Percentiles rank a stretch among this genome's conserved stretches.
phyloP scores from a whole-genome alignment of 108 stramenopile genomes.

The Skeletonema grethae region DNA sequence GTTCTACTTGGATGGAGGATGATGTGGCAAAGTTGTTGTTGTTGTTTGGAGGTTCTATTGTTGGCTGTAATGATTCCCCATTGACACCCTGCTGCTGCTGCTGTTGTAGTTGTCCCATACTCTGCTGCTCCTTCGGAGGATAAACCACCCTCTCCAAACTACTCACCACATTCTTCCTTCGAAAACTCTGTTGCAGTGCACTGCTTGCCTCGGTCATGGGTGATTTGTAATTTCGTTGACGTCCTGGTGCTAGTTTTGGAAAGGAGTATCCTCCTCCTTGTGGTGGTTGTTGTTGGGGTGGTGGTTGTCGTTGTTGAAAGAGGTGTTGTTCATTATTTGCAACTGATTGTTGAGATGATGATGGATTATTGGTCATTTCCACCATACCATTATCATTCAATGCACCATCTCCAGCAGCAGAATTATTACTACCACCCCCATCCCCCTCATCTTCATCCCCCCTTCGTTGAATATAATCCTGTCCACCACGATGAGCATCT shows the following conservation, averaged over 20 bases:
- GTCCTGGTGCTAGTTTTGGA: constrained; percentile 35
- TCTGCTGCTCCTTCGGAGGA: not conserved
- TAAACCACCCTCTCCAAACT: not conserved
- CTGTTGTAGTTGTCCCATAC: not conserved
- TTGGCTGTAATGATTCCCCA: not conserved
- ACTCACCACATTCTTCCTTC: constrained; percentile 3
- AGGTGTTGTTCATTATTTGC: not conserved
- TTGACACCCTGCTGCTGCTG: not conserved
- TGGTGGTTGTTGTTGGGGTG: not conserved
- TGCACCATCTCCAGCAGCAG: not conserved
- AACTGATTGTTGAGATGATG: too few species aligned
- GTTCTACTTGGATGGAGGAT: not conserved
- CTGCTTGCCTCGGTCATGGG: constrained; percentile 1
- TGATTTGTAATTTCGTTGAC: constrained; percentile 29
- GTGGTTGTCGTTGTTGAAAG: not conserved
- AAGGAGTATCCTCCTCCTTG: constrained; percentile 10
- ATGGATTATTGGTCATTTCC: too few species aligned
- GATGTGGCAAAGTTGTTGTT: not conserved
- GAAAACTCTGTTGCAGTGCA: not conserved
- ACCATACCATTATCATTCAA: not conserved
- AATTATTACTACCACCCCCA: not conserved
- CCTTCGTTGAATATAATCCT: constrained; percentile 30
- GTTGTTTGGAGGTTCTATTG: not conserved
- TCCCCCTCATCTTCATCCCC: not conserved
- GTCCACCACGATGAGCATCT: constrained; percentile 39